Percentiles rank a stretch among this genome's conserved stretches.
Evolutionary conservation across 225 moss, liverwort and hornwort genomes (phyloP).

Genomic region (Marchantia paleacea): DNA sequence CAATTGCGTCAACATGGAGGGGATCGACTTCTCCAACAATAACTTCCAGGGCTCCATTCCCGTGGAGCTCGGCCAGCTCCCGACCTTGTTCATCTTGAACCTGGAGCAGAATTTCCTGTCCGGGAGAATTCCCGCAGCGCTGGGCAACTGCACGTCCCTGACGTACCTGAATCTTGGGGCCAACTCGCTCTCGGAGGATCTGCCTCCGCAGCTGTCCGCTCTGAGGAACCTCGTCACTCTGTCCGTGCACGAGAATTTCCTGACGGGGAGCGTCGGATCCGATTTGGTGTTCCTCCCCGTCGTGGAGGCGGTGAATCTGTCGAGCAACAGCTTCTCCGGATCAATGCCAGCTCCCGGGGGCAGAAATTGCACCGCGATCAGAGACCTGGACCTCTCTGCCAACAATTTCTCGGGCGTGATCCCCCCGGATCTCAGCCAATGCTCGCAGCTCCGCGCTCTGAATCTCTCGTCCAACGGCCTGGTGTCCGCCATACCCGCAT

Average conservation of each 20-base stretch:
- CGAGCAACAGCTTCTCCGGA: constrained; percentile 60
- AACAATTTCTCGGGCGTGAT: constrained; percentile 46
- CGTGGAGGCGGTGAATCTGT: constrained; percentile 57
- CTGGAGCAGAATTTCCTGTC: constrained; percentile 43
- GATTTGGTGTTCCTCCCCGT: constrained; percentile 28
- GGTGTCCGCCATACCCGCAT: constrained; percentile 27
- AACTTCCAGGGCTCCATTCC: constrained; percentile 64
- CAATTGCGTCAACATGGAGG: constrained; percentile 28
- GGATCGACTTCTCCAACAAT: constrained; percentile 51
- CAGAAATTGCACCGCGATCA: constrained; percentile 25
- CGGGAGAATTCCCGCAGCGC: constrained; percentile 33
- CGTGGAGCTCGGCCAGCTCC: constrained; percentile 44
- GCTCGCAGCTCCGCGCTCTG: constrained; percentile 34
- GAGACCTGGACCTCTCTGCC: constrained; percentile 28
- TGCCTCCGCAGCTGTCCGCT: constrained; percentile 32
- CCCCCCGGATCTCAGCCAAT: constrained; percentile 32
- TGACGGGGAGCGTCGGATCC: constrained; percentile 26
- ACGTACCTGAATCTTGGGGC: constrained; percentile 29
- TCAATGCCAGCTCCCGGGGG: constrained; percentile 39
- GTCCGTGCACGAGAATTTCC: constrained; percentile 37
- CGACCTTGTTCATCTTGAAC: constrained; percentile 34
- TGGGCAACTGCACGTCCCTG: constrained; percentile 32
- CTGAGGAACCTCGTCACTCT: constrained; percentile 23
- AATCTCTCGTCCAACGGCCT: constrained; percentile 45
- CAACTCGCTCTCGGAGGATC: constrained; percentile 38